phyloP scores from a whole-genome alignment of 1,284 basidiomycete species.

The Mycosarcoma mackinlayi region DNA sequence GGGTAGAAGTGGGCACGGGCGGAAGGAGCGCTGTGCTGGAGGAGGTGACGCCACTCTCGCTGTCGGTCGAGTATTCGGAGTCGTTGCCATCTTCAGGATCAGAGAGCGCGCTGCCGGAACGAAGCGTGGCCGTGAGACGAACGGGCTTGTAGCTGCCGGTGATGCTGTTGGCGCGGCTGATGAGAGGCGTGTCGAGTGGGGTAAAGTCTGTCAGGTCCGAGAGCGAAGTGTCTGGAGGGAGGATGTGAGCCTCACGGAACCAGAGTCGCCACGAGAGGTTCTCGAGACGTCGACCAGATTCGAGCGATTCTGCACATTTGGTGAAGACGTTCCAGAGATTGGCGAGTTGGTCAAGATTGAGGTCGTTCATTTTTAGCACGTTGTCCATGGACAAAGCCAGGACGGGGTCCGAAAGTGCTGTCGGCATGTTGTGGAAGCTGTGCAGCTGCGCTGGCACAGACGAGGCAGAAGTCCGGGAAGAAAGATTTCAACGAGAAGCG shows the following conservation, averaged over 20 bases:
- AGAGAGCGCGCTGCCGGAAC: conserved; percentile 33
- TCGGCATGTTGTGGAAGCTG: conserved; percentile 31
- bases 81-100: conserved; percentile 51
- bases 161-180: conserved; percentile 55
- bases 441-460: conserved; percentile 12
- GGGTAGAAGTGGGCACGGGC: conserved; percentile 15
- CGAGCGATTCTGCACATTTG: conserved; percentile 80
- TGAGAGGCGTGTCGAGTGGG: conserved; percentile 50
- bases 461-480: background rate
- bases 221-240: conserved; percentile 54
- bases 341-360: conserved; percentile 57
- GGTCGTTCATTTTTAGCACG: conserved; percentile 53
- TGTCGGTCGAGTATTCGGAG: conserved; percentile 41
- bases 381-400: conserved; percentile 58
- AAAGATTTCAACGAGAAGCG: conserved; percentile 1
- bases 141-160: conserved; percentile 43
- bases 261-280: conserved; percentile 87
- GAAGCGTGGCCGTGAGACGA: conserved; percentile 14
- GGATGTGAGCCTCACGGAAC: conserved; percentile 74
- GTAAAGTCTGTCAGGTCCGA: conserved; percentile 56
- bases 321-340: conserved; percentile 75
- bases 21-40: conserved; percentile 17
- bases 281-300: conserved; percentile 81
- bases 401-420: conserved; percentile 54
- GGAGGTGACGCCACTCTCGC: conserved; percentile 14